Conservation (phyloP, 1,284 basidiomycete genomes). For the Boletus semigastroideus region DNA sequence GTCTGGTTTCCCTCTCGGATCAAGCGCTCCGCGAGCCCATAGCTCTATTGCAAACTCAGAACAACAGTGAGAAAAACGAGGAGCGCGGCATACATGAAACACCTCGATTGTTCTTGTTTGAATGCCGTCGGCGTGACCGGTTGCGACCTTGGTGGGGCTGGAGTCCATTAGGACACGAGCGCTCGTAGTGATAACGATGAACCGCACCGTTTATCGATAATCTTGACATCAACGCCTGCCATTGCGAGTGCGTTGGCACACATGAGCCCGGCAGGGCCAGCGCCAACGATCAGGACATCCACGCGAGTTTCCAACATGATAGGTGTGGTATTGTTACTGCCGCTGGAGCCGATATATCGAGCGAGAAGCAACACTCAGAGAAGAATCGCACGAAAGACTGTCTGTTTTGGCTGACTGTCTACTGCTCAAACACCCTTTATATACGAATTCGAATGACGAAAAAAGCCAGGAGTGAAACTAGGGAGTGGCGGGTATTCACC, state of each 20-base stretch:
- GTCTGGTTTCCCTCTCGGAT: constrained; percentile 64
- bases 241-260: constrained; percentile 60
- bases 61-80: not conserved
- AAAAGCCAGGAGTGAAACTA: no score
- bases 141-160: constrained; percentile 55
- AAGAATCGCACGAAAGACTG: no score
- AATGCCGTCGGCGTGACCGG: constrained; percentile 77
- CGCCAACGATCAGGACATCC: constrained; percentile 58
- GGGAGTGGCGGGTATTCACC: no score
- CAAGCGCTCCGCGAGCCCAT: constrained; percentile 66
- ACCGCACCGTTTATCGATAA: constrained; percentile 32
- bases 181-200: not conserved
- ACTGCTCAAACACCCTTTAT: no score
- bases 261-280: constrained; percentile 61
- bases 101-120: constrained; percentile 77
- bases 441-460: no score
- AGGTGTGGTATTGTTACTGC: no score
- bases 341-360: no score
- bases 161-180: not conserved
- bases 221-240: constrained; percentile 63
- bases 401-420: no score
- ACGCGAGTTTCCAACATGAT: constrained; percentile 37
- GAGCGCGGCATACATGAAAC: constrained; percentile 48
- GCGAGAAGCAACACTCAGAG: no score
- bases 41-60: constrained; percentile 47